These are phyloP conservation scores for Agapanthus africanus DNA, from an alignment of 106 monocot genomes.

Conservation along the genomic window DNA sequence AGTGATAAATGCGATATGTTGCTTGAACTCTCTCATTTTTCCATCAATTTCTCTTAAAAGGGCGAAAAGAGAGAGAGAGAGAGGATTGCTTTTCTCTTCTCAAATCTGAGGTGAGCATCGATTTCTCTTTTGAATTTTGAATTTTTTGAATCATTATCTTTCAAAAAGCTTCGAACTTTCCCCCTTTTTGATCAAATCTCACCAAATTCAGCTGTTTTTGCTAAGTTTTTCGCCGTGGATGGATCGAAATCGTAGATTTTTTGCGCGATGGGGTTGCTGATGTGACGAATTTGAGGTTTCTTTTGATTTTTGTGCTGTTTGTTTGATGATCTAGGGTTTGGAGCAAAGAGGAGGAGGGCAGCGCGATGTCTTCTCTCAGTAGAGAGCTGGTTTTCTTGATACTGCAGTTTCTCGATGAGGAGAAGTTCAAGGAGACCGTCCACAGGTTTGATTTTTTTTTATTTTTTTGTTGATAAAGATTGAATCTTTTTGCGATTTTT, in stretches of 20 bases:
- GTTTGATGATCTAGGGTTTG: slow-evolving; percentile 9
- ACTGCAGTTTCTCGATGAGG: slow-evolving; percentile 53
- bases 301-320: neutral
- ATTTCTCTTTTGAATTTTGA: neutral
- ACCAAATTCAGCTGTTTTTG: neutral
- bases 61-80: neutral
- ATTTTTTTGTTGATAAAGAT: slow-evolving; percentile 1
- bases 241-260: neutral
- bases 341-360: neutral
- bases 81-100: neutral
- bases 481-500: neutral
- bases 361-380: slow-evolving; percentile 37
- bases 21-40: neutral
- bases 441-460: slow-evolving; percentile 32
- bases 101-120: neutral
- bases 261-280: neutral
- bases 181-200: neutral
- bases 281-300: neutral
- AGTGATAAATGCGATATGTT: neutral
- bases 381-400: slow-evolving; percentile 46
- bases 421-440: slow-evolving; percentile 47
- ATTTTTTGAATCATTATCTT: neutral
- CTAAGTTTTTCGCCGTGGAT: neutral
- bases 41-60: neutral
- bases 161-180: neutral